Evolutionary conservation across 306 rosid species (phyloP).

Genomic region (Glycyrrhiza uralensis): DNA sequence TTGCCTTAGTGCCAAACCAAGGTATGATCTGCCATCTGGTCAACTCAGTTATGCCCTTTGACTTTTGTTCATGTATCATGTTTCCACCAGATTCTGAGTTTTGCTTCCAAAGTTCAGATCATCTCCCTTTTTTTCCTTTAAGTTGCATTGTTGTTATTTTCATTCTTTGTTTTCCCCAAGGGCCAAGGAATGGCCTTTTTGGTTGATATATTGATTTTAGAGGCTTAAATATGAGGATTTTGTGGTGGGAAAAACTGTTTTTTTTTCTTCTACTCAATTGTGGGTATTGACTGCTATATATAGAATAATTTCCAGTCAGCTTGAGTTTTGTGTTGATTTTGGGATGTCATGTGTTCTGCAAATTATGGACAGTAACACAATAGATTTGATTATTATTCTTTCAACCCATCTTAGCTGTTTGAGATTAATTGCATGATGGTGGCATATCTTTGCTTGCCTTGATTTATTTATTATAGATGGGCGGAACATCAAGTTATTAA

Average conservation of each 20-base stretch:
- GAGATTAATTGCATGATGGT: constrained; percentile 18
- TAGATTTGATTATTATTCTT: constrained; percentile 3
- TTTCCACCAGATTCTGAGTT: constrained; percentile 13
- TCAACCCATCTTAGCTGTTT: neutral
- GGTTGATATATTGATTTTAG: constrained; percentile 15
- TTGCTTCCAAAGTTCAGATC: constrained; percentile 16
- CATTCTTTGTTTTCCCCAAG: neutral
- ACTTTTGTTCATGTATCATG: constrained; percentile 10
- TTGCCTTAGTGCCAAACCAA: constrained; percentile 22
- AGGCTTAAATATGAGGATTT: neutral
- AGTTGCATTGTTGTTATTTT: neutral
- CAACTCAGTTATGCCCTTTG: neutral
- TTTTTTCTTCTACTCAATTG: neutral
- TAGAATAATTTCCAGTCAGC: neutral
- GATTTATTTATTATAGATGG: constrained; percentile 12
- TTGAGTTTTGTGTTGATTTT: constrained; percentile 19
- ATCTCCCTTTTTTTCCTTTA: neutral
- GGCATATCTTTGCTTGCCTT: constrained; percentile 6
- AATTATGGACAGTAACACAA: neutral
- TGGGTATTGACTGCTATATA: neutral
- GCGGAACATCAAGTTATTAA: neutral
- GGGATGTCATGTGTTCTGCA: neutral
- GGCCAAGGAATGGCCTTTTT: neutral
- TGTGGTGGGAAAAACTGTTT: neutral
- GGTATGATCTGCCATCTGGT: constrained; percentile 37